Conservation (phyloP, 495 filamentous ascomycete genomes). For the Pseudoneurospora amorphoporcata region DNA sequence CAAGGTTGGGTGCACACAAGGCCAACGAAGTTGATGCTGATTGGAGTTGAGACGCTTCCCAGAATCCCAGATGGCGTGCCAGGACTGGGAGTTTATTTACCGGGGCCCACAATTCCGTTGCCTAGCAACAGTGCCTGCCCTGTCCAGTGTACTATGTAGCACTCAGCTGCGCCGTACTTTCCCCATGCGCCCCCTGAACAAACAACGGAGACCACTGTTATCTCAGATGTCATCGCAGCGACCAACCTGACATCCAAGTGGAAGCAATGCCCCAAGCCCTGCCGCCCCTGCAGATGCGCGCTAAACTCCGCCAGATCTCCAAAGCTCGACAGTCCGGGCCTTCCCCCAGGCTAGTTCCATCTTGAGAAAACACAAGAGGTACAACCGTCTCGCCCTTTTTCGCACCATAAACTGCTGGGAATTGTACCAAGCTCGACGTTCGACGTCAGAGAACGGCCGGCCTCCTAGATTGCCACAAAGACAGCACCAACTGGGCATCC, state of each 20-base stretch:
- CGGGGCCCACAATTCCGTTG: slow-evolving; percentile 3
- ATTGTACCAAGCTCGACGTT: not conserved
- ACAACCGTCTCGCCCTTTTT: not conserved
- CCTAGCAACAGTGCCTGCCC: slow-evolving; percentile 14
- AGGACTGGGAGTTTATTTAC: slow-evolving; percentile 11
- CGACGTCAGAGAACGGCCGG: not conserved
- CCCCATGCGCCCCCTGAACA: not conserved
- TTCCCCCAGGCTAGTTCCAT: not conserved
- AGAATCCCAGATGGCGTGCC: not conserved
- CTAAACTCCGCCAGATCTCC: not conserved
- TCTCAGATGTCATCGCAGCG: not conserved
- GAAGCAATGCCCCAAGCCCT: not conserved
- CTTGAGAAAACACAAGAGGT: not conserved
- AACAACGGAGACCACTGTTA: not conserved
- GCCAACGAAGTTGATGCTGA: not conserved
- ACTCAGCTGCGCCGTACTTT: not conserved
- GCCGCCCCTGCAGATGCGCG: not conserved
- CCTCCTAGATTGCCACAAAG: not conserved
- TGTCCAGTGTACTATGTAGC: too few species aligned
- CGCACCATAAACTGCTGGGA: not conserved
- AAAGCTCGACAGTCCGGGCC: not conserved
- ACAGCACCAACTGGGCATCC: not conserved
- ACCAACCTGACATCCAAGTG: not conserved
- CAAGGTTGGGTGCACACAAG: not conserved
- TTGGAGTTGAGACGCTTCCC: slow-evolving; percentile 2